Percentiles rank a stretch among this genome's conserved stretches.
Evolutionary conservation across 2,329 filamentous ascomycete genomes (phyloP).

Genomic region (Exophiala oligosperma): DNA sequence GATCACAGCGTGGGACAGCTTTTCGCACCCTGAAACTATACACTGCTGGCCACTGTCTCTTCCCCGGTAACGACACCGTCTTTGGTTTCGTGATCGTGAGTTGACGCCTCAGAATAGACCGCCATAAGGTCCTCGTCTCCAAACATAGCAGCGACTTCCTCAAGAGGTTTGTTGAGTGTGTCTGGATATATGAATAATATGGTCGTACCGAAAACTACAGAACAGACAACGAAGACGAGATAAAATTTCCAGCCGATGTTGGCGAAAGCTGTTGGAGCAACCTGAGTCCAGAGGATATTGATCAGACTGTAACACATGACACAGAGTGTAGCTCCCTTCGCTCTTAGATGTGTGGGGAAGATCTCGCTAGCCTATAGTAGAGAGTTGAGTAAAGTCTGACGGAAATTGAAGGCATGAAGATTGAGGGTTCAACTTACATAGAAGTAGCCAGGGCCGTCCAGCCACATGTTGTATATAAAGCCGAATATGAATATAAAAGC

Average conservation of each 20-base stretch:
- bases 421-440: constrained; percentile 4
- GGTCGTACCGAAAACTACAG: neutral
- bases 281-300: constrained; percentile 23
- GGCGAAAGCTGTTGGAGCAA: constrained; percentile 28
- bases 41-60: too few species aligned
- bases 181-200: neutral
- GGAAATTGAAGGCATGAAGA: neutral
- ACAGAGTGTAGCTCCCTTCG: too few species aligned
- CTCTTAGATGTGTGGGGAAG: constrained; percentile 19
- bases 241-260: constrained; percentile 17
- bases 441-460: constrained; percentile 26
- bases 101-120: too few species aligned
- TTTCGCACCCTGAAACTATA: too few species aligned
- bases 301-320: constrained; percentile 12
- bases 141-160: constrained; percentile 1
- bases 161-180: neutral
- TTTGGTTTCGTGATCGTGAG: too few species aligned
- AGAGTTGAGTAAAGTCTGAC: constrained; percentile 35
- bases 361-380: constrained; percentile 20
- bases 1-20: too few species aligned
- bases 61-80: too few species aligned
- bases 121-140: neutral
- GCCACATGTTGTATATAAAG: constrained; percentile 5
- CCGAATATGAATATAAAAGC: constrained; percentile 24
- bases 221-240: neutral